These are phyloP conservation scores for Multifurca ochricompacta DNA, from an alignment of 768 basidiomycete genomes.

Conservation along the genomic window DNA sequence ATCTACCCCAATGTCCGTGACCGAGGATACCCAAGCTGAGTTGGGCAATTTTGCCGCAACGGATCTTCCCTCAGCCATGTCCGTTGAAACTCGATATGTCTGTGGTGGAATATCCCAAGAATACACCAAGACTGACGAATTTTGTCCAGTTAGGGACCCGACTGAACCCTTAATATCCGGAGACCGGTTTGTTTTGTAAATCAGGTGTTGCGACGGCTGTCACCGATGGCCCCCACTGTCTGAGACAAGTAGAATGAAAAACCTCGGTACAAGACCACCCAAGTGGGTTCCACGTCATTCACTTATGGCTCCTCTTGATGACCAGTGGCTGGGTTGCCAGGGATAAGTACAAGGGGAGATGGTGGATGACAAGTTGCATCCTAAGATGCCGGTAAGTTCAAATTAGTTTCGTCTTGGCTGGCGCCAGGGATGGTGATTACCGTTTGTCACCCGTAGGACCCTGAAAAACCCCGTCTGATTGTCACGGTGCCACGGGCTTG, in stretches of 20 bases:
- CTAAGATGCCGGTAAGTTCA: neutral
- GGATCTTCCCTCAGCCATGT: constrained; percentile 22
- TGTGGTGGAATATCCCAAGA: neutral
- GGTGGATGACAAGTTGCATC: neutral
- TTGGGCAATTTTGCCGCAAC: neutral
- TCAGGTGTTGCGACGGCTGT: too few relatives aligned
- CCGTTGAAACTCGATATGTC: neutral
- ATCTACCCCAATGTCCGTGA: neutral
- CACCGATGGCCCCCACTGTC: too few relatives aligned
- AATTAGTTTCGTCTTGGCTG: neutral
- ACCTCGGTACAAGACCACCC: too few relatives aligned
- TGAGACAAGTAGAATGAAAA: too few relatives aligned
- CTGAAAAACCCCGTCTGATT: too few relatives aligned
- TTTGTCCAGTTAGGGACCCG: neutral
- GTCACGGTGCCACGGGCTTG: too few relatives aligned
- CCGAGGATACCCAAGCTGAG: neutral
- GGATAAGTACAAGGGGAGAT: neutral
- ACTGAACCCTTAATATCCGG: neutral
- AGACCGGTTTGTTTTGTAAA: neutral
- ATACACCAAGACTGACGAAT: neutral
- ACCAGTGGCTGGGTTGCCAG: neutral
- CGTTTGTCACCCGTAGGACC: too few relatives aligned
- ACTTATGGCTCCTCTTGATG: neutral
- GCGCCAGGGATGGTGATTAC: too few relatives aligned
- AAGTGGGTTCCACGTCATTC: neutral